phyloP scores from a whole-genome alignment of 805 yeast genomes.

The Hanseniaspora occidentalis region DNA sequence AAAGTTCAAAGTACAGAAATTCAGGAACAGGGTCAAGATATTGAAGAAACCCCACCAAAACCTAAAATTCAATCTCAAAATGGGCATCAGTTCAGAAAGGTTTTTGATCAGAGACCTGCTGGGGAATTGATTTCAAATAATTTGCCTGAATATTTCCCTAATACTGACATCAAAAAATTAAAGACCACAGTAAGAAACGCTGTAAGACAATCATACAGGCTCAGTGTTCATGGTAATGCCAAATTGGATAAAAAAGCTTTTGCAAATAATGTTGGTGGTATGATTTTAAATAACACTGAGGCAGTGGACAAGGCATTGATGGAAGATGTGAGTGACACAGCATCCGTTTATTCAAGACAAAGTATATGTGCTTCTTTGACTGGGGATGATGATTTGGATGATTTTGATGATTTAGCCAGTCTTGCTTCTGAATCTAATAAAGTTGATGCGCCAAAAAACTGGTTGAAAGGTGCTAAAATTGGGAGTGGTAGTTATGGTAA shows the following conservation, averaged over 20 bases:
- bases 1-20: conserved; percentile 10
- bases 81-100: conserved; percentile 23
- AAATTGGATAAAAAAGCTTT: conserved; percentile 8
- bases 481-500: conserved; percentile 95
- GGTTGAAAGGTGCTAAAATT: conserved; percentile 88
- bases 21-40: not conserved
- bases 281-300: conserved; percentile 40
- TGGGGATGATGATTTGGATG: conserved; percentile 7
- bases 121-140: conserved; percentile 84
- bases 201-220: conserved; percentile 60
- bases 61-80: conserved; percentile 11
- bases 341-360: conserved; percentile 4
- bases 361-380: conserved; percentile 6
- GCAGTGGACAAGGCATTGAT: conserved; percentile 39
- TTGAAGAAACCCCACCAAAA: not conserved
- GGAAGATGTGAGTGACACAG: conserved; percentile 15
- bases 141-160: conserved; percentile 84
- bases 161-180: conserved; percentile 55
- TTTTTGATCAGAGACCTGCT: conserved; percentile 88
- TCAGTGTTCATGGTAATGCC: conserved; percentile 21
- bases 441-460: conserved; percentile 53
- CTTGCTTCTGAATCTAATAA: conserved; percentile 19
- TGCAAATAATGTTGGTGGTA: conserved; percentile 48
- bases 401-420: conserved; percentile 27
- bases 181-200: conserved; percentile 77